These are phyloP conservation scores for Primulina tabacum DNA, from an alignment of 257 asterid species.

Conservation along the genomic window DNA sequence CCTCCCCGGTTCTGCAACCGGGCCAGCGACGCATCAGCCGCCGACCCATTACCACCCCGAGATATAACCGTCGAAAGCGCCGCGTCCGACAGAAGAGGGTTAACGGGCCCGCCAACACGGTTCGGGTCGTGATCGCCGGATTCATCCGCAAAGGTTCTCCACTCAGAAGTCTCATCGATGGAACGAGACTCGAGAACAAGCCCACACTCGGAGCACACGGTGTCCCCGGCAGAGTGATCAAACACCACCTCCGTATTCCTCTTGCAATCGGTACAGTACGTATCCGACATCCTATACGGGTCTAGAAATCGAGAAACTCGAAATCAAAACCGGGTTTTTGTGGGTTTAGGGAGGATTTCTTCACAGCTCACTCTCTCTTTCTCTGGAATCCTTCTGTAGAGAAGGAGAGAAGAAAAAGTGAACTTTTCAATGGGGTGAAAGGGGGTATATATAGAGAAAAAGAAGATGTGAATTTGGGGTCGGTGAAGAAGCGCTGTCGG, in stretches of 20 bases:
- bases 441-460: constrained; percentile 24
- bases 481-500: constrained; percentile 24
- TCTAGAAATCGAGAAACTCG: not conserved
- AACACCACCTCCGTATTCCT: constrained; percentile 81
- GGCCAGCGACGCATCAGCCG: constrained; percentile 57
- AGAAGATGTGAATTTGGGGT: constrained; percentile 19
- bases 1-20: constrained; percentile 91
- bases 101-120: constrained; percentile 92
- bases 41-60: constrained; percentile 52
- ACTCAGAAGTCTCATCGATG: constrained; percentile 88
- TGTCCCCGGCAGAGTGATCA: constrained; percentile 93
- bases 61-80: constrained; percentile 77
- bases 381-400: constrained; percentile 14
- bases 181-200: constrained; percentile 84
- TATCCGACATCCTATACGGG: constrained; percentile 49
- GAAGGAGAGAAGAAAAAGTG: not conserved
- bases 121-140: constrained; percentile 90
- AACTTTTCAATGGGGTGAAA: not conserved
- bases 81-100: constrained; percentile 75
- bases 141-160: constrained; percentile 91
- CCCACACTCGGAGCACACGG: constrained; percentile 98
- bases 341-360: not conserved
- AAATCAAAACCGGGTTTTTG: not conserved
- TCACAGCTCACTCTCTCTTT: constrained; percentile 13
- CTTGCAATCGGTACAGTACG: constrained; percentile 85